phyloP scores from a whole-genome alignment of 768 basidiomycete species.

The Cystobasidium tubakii region DNA sequence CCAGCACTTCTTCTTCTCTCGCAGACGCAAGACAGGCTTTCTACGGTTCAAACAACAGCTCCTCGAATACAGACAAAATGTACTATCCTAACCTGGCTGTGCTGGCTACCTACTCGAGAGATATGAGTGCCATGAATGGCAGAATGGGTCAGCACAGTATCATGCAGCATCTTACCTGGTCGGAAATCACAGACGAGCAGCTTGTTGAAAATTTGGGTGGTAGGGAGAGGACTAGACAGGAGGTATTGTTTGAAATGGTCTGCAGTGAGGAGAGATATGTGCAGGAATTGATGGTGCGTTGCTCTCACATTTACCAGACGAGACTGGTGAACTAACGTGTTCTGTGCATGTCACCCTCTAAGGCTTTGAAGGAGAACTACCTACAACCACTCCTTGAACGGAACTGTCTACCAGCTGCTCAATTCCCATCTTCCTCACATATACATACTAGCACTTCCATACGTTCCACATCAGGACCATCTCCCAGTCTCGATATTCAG shows the following conservation, averaged over 20 bases:
- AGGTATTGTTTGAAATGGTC: slow-evolving; percentile 44
- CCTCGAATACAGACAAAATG: not conserved
- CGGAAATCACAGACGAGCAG: slow-evolving; percentile 46
- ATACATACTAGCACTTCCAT: not conserved
- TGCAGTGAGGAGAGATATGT: slow-evolving; percentile 38
- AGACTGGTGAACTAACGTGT: not conserved
- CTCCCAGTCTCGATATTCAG: not conserved
- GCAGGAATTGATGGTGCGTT: slow-evolving; percentile 32
- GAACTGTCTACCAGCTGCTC: not conserved
- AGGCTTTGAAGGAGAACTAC: slow-evolving; percentile 32
- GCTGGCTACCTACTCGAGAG: slow-evolving; percentile 24
- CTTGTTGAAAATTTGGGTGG: slow-evolving; percentile 45
- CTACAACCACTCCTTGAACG: slow-evolving; percentile 17
- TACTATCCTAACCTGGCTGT: slow-evolving; percentile 34
- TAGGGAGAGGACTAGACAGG: slow-evolving; percentile 47
- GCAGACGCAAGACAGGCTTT: not conserved
- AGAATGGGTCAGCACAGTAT: not conserved
- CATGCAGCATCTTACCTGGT: slow-evolving; percentile 44
- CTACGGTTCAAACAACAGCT: slow-evolving; percentile 12
- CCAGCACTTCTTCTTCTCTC: slow-evolving; percentile 12
- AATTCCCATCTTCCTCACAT: not conserved
- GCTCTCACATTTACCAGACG: not conserved
- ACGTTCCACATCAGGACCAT: not conserved
- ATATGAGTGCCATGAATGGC: not conserved
- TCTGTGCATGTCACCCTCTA: not conserved